phyloP scores from a whole-genome alignment of 1,284 basidiomycete species.

The Apiotrichum domesticum region DNA sequence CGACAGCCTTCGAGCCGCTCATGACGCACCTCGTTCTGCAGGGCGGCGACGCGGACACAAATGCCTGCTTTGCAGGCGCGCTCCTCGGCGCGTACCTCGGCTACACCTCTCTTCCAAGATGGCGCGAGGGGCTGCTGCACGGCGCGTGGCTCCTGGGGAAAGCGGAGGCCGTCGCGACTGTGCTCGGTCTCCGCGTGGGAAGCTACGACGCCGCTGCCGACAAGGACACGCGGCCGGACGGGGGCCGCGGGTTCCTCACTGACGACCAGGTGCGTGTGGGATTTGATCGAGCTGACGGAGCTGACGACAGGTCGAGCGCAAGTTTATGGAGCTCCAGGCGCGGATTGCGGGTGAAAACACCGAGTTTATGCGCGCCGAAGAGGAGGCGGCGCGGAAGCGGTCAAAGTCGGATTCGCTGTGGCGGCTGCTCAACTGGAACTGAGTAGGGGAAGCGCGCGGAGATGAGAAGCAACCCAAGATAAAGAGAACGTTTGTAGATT shows the following conservation, averaged over 20 bases:
- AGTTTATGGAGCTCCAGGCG: slow-evolving; percentile 10
- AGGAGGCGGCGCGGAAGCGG: not conserved
- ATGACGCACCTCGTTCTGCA: slow-evolving; percentile 8
- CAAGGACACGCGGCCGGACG: slow-evolving; percentile 4
- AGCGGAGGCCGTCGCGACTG: slow-evolving; percentile 1
- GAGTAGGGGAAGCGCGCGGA: no score
- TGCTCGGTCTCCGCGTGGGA: slow-evolving; percentile 4
- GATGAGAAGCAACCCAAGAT: no score
- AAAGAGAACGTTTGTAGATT: no score
- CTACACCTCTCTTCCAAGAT: slow-evolving; percentile 6
- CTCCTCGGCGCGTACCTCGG: slow-evolving; percentile 14
- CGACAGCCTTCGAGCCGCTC: slow-evolving; percentile 7
- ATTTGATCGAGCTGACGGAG: not conserved
- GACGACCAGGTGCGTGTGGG: not conserved
- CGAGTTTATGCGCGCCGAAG: not conserved
- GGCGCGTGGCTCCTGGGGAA: slow-evolving; percentile 8
- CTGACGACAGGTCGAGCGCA: slow-evolving; percentile 1
- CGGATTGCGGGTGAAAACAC: slow-evolving; percentile 6
- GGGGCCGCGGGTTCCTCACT: slow-evolving; percentile 7
- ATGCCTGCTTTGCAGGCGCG: slow-evolving; percentile 13
- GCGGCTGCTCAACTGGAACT: not conserved
- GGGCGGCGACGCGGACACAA: slow-evolving; percentile 18
- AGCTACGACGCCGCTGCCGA: slow-evolving; percentile 4
- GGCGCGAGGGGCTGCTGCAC: slow-evolving; percentile 8
- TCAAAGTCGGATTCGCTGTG: not conserved